Conservation (phyloP, 2,329 filamentous ascomycete species). For the Leptoxyphium fumago region DNA sequence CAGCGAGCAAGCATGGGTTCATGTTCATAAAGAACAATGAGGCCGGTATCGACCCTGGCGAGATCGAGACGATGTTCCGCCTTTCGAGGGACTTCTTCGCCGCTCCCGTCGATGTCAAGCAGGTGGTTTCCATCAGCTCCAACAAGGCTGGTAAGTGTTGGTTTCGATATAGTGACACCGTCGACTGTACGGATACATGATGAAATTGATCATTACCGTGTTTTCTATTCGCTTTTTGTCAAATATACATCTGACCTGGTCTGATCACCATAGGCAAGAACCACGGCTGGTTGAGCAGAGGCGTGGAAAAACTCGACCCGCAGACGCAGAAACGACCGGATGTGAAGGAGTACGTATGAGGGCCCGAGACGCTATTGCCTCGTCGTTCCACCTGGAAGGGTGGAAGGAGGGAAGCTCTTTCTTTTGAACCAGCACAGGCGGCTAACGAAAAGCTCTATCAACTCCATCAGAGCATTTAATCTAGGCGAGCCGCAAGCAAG, state of each 20-base stretch:
- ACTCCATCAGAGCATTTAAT: slow-evolving; percentile 64
- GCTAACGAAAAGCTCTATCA: too few species aligned
- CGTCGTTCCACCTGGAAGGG: background rate
- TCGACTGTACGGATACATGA: too few species aligned
- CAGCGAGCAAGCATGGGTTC: slow-evolving; percentile 73
- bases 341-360: slow-evolving; percentile 54
- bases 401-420: background rate
- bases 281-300: slow-evolving; percentile 77
- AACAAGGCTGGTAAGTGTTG: slow-evolving; percentile 23
- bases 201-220: too few species aligned
- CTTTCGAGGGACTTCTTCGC: slow-evolving; percentile 61
- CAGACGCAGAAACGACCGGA: slow-evolving; percentile 57
- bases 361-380: slow-evolving; percentile 3
- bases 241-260: too few species aligned
- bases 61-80: slow-evolving; percentile 58
- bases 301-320: slow-evolving; percentile 76
- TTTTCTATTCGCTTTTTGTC: too few species aligned
- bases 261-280: slow-evolving; percentile 40
- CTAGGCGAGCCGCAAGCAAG: slow-evolving; percentile 57
- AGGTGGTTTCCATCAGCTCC: slow-evolving; percentile 56
- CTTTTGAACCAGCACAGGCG: too few species aligned
- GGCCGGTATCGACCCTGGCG: slow-evolving; percentile 42
- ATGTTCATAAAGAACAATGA: slow-evolving; percentile 72
- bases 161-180: too few species aligned
- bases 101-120: slow-evolving; percentile 56